Conservation (phyloP, 768 basidiomycete genomes). For the Agaricus blazei region DNA sequence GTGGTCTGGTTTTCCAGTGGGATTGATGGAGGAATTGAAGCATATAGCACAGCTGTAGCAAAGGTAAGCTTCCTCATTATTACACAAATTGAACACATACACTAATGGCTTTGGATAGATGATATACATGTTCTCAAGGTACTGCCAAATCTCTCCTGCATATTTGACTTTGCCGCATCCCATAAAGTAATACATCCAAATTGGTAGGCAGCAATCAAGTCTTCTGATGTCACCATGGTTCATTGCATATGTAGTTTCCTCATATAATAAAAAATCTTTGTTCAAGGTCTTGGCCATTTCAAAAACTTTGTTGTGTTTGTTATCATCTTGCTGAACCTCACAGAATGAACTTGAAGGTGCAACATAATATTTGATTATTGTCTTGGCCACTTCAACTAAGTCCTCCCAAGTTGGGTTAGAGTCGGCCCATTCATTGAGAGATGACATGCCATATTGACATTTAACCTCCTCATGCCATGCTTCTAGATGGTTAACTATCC, state of each 20-base stretch:
- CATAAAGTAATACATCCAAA: not conserved
- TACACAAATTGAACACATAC: not conserved
- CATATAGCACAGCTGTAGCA: not conserved
- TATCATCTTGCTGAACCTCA: not conserved
- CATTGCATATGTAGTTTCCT: not conserved
- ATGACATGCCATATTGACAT: too few relatives aligned
- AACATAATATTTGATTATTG: not conserved
- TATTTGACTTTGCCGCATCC: not conserved
- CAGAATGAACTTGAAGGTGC: too few relatives aligned
- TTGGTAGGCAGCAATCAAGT: not conserved
- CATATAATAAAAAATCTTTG: not conserved
- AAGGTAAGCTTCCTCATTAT: not conserved
- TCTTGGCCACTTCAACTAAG: too few relatives aligned
- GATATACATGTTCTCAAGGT: not conserved
- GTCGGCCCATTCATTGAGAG: too few relatives aligned
- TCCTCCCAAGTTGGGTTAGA: too few relatives aligned
- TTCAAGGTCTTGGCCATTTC: not conserved
- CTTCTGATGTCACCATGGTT: not conserved
- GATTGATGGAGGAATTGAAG: not conserved
- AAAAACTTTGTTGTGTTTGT: not conserved
- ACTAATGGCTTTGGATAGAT: not conserved
- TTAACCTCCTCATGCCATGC: slow-evolving; percentile 13
- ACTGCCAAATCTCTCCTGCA: not conserved
- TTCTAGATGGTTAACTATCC: slow-evolving; percentile 15
- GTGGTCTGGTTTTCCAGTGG: not conserved